Conservation (phyloP, 805 yeast genomes). For the Ogataea haglerorum region DNA sequence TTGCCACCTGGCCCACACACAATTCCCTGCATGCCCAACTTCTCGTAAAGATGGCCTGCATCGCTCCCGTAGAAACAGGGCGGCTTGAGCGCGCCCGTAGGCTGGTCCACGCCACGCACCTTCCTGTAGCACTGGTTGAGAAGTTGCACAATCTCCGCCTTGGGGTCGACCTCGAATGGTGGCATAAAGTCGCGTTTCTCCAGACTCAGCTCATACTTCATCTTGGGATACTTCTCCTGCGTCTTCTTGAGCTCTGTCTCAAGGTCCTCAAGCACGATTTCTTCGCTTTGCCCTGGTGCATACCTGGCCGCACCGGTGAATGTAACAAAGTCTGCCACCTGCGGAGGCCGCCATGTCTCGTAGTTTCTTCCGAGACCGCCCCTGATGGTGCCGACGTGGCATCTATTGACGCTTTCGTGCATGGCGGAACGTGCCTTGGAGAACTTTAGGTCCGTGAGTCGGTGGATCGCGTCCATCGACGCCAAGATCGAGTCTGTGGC, state of each 20-base stretch:
- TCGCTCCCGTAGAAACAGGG: conserved; percentile 29
- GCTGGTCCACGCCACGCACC: conserved; percentile 21
- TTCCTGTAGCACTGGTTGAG: conserved; percentile 17
- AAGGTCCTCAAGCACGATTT: conserved; percentile 26
- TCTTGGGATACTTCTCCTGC: conserved; percentile 22
- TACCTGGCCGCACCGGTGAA: conserved; percentile 32
- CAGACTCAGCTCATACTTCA: conserved; percentile 22
- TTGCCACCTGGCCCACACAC: conserved; percentile 30
- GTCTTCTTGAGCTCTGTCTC: conserved; percentile 25
- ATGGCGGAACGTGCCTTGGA: conserved; percentile 21
- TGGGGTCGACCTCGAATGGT: conserved; percentile 24
- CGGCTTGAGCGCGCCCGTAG: conserved; percentile 26
- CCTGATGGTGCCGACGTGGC: conserved; percentile 31
- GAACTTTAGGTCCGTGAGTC: conserved; percentile 27
- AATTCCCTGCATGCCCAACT: conserved; percentile 24
- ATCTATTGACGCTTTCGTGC: conserved; percentile 29
- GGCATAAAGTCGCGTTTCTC: conserved; percentile 25
- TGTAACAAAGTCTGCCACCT: conserved; percentile 33
- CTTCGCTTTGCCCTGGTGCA: conserved; percentile 31
- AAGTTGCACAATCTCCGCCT: conserved; percentile 19
- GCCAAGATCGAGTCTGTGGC: conserved; percentile 32
- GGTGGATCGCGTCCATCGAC: conserved; percentile 29
- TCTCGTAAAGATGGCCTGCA: conserved; percentile 26
- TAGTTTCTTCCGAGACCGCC: conserved; percentile 31
- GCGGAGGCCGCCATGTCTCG: conserved; percentile 33